A percentile compares a stretch with the other conserved stretches of the same genome.
These are phyloP conservation scores for Sanchytrium tribonematis DNA, from an alignment of 371 early-diverging fungal species.

Conservation along the genomic window DNA sequence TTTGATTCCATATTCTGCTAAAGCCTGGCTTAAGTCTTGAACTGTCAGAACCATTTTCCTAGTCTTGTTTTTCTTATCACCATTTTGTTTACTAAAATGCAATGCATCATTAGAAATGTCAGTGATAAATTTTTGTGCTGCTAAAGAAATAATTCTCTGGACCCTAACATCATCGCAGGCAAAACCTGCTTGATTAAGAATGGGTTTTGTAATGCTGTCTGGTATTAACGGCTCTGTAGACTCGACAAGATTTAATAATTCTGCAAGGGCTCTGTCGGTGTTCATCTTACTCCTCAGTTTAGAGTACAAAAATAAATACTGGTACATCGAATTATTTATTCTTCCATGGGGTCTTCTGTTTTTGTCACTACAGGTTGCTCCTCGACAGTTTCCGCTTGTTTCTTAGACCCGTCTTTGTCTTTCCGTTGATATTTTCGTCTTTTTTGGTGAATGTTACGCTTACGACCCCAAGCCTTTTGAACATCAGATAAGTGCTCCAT, in stretches of 20 bases:
- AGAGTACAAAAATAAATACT: too few species aligned
- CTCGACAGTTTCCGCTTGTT: too few species aligned
- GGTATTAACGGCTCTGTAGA: conserved; percentile 30
- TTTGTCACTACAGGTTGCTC: too few species aligned
- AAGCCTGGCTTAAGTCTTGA: conserved; percentile 68
- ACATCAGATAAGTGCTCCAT: too few species aligned
- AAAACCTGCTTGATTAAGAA: conserved; percentile 70
- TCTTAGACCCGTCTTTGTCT: too few species aligned
- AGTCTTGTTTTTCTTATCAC: conserved; percentile 16
- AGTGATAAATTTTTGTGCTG: conserved; percentile 76
- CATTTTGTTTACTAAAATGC: conserved; percentile 39
- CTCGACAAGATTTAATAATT: background rate
- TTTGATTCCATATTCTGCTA: conserved; percentile 74
- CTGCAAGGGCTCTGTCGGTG: background rate
- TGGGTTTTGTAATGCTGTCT: conserved; percentile 85
- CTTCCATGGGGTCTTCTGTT: too few species aligned
- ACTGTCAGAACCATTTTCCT: conserved; percentile 56
- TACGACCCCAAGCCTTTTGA: too few species aligned
- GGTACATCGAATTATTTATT: too few species aligned
- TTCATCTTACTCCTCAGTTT: background rate
- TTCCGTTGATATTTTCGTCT: too few species aligned
- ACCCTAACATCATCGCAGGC: conserved; percentile 64
- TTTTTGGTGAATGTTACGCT: too few species aligned
- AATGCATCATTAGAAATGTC: conserved; percentile 80
- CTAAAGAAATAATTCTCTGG: conserved; percentile 57